These are phyloP conservation scores for Macrolepiota dolichaula DNA, from an alignment of 768 basidiomycete species.

Conservation along the genomic window DNA sequence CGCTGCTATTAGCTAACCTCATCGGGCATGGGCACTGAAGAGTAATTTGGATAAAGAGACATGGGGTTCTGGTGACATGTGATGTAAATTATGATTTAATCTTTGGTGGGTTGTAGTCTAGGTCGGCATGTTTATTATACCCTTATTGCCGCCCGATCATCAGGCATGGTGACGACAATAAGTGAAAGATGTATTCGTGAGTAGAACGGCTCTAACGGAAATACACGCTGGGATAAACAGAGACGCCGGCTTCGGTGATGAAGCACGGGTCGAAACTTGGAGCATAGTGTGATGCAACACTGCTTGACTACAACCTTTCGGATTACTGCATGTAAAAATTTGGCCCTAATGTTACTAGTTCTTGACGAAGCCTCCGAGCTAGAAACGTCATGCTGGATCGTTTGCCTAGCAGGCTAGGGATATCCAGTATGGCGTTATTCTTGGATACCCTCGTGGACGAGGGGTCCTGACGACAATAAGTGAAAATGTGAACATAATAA, in stretches of 20 bases:
- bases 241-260: no score
- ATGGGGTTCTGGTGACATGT: neutral
- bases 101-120: neutral
- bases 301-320: no score
- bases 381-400: neutral
- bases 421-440: neutral
- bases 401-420: neutral
- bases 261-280: no score
- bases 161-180: neutral
- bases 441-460: neutral
- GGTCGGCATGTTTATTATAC: neutral
- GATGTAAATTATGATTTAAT: neutral
- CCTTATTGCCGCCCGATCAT: neutral
- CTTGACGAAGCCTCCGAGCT: no score
- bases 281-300: no score
- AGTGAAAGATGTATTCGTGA: no score
- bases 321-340: no score
- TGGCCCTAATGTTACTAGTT: no score
- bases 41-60: neutral
- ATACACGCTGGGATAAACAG: neutral
- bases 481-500: neutral
- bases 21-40: constrained; percentile 58
- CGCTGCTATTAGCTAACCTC: constrained; percentile 54
- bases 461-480: neutral
- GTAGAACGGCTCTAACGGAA: neutral